A percentile compares a stretch with the other conserved stretches of the same genome.
phyloP scores from a whole-genome alignment of 177 flowering plant species.

The Tripterygium wilfordii region DNA sequence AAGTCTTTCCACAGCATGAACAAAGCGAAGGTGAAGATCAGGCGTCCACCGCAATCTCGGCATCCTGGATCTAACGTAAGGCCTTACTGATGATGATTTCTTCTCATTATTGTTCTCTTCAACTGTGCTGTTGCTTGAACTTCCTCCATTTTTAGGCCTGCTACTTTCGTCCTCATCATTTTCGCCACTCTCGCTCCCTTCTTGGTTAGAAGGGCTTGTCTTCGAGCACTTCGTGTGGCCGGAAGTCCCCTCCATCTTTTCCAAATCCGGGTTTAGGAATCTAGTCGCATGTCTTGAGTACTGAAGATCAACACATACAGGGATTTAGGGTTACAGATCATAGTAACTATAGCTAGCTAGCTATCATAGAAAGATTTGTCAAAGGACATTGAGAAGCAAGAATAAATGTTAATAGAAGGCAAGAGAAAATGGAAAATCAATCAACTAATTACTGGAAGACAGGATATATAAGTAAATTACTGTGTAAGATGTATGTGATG shows the following conservation, averaged over 20 bases:
- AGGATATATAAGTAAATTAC: neutral
- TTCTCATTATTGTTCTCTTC: constrained; percentile 55
- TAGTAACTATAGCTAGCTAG: too few relatives aligned
- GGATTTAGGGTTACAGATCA: neutral
- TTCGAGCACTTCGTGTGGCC: constrained; percentile 23
- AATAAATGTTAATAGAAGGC: too few relatives aligned
- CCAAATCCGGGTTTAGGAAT: neutral
- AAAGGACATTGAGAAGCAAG: too few relatives aligned
- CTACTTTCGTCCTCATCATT: constrained; percentile 25
- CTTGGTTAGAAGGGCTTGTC: constrained; percentile 20
- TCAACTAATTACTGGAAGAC: neutral
- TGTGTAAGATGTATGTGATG: too few relatives aligned
- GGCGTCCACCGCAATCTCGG: constrained; percentile 93
- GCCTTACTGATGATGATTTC: constrained; percentile 51
- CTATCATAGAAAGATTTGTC: too few relatives aligned
- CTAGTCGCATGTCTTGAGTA: neutral
- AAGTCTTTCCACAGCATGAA: constrained; percentile 71
- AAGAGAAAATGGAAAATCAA: too few relatives aligned
- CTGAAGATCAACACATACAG: neutral
- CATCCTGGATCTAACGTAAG: constrained; percentile 79
- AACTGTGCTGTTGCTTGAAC: constrained; percentile 76
- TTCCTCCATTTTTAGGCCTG: constrained; percentile 32
- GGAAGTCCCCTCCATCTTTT: constrained; percentile 19
- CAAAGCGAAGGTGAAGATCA: constrained; percentile 79
- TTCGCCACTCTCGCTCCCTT: constrained; percentile 22